These are phyloP conservation scores for Talaromyces borbonicus DNA, from an alignment of 495 filamentous ascomycete genomes.

Conservation along the genomic window DNA sequence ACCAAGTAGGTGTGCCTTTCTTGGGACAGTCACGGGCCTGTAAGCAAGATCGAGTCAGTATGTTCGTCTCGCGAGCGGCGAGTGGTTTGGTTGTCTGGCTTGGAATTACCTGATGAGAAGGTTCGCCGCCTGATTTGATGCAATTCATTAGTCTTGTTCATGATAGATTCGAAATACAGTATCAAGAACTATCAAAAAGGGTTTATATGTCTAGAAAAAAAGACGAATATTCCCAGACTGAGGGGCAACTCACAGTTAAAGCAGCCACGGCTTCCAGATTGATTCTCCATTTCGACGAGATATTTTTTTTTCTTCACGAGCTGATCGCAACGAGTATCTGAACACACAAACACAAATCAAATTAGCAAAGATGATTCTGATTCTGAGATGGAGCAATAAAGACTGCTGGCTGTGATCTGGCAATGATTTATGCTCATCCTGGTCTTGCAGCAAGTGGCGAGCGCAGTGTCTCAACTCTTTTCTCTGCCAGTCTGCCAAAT, in stretches of 20 bases:
- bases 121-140: slow-evolving; percentile 62
- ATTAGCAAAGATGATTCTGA: not conserved
- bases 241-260: slow-evolving; percentile 64
- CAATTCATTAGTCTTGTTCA: too few species aligned
- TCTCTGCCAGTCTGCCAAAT: too few species aligned
- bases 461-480: too few species aligned
- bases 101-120: slow-evolving; percentile 52
- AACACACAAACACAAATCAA: too few species aligned
- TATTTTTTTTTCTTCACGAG: too few species aligned
- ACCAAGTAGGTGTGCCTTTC: slow-evolving; percentile 88
- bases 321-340: slow-evolving; percentile 1
- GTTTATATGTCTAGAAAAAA: not conserved
- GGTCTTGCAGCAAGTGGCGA: too few species aligned
- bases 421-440: too few species aligned
- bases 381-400: not conserved
- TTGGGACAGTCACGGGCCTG: slow-evolving; percentile 91
- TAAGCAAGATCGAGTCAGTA: slow-evolving; percentile 9
- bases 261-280: slow-evolving; percentile 53
- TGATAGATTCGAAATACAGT: slow-evolving; percentile 7
- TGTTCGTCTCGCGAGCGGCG: slow-evolving; percentile 16
- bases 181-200: not conserved
- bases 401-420: too few species aligned
- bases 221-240: not conserved
- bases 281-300: slow-evolving; percentile 37
- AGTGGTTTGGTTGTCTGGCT: slow-evolving; percentile 5